These are phyloP conservation scores for Paramecium sonneborni DNA, from an alignment of 73 alveolate genomes.

Conservation along the genomic window DNA sequence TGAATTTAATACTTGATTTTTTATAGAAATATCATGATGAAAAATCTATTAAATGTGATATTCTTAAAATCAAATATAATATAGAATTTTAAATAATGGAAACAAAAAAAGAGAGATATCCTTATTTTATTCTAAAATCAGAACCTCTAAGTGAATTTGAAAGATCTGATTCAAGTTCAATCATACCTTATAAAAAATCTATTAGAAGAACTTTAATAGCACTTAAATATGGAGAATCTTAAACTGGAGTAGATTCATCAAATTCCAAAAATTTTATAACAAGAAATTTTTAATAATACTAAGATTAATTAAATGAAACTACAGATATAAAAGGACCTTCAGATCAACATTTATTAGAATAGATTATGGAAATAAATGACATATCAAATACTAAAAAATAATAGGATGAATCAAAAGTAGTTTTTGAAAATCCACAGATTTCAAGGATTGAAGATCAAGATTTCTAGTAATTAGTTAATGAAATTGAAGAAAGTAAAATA, in stretches of 20 bases:
- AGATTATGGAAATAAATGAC: not conserved
- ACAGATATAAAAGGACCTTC: not conserved
- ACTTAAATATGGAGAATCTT: not conserved
- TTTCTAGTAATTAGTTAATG: not conserved
- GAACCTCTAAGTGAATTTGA: slow-evolving; percentile 26
- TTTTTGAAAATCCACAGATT: slow-evolving; percentile 1
- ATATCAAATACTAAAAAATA: not conserved
- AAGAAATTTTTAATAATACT: not conserved
- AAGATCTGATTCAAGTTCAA: not conserved
- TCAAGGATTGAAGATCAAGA: not conserved
- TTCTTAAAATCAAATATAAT: not conserved
- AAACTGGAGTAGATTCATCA: not conserved
- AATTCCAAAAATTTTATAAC: not conserved
- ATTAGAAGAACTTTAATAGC: not conserved
- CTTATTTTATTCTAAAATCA: not conserved
- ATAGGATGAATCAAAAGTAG: not conserved
- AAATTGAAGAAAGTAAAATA: not conserved
- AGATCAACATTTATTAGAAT: not conserved
- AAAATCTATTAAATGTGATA: not conserved
- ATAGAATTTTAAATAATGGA: not conserved
- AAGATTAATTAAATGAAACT: not conserved
- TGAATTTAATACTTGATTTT: not conserved
- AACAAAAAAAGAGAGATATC: not conserved
- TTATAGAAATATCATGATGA: not conserved
- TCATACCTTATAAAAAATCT: not conserved